Evolutionary conservation across 202 grass and related monocot genomes (phyloP), one percentile per base, ranked within the genome.

Genomic region (Digitaria exilis): DNA sequence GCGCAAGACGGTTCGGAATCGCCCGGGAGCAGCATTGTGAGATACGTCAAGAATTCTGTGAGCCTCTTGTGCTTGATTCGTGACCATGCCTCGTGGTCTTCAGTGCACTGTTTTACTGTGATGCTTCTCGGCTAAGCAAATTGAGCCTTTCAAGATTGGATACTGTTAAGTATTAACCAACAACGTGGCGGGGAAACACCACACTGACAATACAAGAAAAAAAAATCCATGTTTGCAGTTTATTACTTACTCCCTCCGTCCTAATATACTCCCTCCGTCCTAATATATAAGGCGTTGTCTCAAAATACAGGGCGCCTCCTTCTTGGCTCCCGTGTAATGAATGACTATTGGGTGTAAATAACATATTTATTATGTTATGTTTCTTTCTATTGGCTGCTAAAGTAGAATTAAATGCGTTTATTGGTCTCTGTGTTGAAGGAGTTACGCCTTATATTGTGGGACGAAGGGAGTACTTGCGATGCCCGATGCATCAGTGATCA

Each of bases 31-130:
- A 96, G 89, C 87, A 26, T 96, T 19, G 90, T 87, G 39, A 92
- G 85, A 88, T 91, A 80, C 58, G 83, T 95, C 51, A 78, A 93
- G 68, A 82, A 63, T 26, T 83, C 92, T 41, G 96, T 96, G 89
- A 96, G 92, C 89, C 74, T 82, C 61, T 76, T 46, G 21, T 42
- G 34, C 32, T 9, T 69, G 12, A 11, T 37, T 77, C 57, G 14
- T 29, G 5, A 17, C 14, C 21, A 15, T 61, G 29, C 16, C 54
- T 51, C 42, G 17, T 71, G 58, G 43, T 64, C 43, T 75, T 75
- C n/a, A 65, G 16, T 42, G 56, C 29, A 29, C 25, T 28, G 58
- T 39, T 39, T 28, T 39, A 28, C 57, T 43, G 37, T 41, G 18
- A 28, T 24, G 31, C 9, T 64, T 19, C 12, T 64, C 49, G 18